phyloP scores from a whole-genome alignment of 345 rosid species.

The Aquilaria malaccensis region DNA sequence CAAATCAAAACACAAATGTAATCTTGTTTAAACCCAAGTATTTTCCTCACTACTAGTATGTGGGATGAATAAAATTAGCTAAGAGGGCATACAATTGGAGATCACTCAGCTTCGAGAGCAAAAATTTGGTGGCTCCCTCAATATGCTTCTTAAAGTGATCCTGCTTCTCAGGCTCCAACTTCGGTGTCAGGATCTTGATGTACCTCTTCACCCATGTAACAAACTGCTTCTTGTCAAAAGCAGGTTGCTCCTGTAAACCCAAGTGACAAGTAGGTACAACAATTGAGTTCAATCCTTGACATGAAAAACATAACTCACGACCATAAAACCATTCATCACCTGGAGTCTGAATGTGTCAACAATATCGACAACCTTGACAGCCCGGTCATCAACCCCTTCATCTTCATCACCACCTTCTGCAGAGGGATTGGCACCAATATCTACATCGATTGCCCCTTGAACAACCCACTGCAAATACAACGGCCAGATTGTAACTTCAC shows the following conservation, averaged over 20 bases:
- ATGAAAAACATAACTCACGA: background rate
- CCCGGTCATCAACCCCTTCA: slow-evolving; percentile 77
- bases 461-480: slow-evolving; percentile 62
- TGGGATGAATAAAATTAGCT: background rate
- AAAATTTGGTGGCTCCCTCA: slow-evolving; percentile 75
- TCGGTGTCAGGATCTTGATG: slow-evolving; percentile 55
- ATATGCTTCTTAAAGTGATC: slow-evolving; percentile 64
- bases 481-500: background rate
- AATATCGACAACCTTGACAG: slow-evolving; percentile 76
- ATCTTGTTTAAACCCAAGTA: too few species aligned
- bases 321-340: slow-evolving; percentile 22
- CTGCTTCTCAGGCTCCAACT: slow-evolving; percentile 48
- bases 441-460: slow-evolving; percentile 57
- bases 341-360: slow-evolving; percentile 94
- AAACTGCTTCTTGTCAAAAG: slow-evolving; percentile 77
- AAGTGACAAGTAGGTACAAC: background rate
- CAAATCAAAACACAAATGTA: slow-evolving; percentile 1
- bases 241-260: slow-evolving; percentile 69
- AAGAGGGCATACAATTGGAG: slow-evolving; percentile 60
- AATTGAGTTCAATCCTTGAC: background rate
- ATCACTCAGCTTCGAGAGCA: slow-evolving; percentile 65
- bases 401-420: slow-evolving; percentile 78
- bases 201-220: slow-evolving; percentile 52
- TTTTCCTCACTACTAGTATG: too few species aligned
- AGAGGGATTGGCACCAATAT: slow-evolving; percentile 90